Evolutionary conservation across 148 eudicot genomes (phyloP).

Genomic region (Limonium bicolor): DNA sequence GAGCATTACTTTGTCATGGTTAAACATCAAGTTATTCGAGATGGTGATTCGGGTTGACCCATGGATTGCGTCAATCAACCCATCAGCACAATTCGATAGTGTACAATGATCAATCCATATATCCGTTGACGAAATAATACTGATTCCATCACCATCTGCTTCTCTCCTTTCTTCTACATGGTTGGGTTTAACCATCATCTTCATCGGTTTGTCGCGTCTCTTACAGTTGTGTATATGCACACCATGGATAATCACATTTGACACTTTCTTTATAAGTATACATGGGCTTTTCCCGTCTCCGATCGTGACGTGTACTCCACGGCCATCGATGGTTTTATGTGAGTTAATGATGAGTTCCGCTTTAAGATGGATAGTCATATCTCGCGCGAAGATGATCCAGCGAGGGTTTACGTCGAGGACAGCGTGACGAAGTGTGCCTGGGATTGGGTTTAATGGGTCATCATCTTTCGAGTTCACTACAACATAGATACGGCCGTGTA

Average conservation of each 20-base stretch:
- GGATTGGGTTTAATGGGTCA: slow-evolving; percentile 49
- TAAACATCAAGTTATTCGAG: slow-evolving; percentile 63
- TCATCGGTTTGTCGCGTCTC: slow-evolving; percentile 61
- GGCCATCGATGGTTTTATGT: slow-evolving; percentile 70
- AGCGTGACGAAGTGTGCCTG: slow-evolving; percentile 57
- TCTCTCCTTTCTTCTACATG: slow-evolving; percentile 60
- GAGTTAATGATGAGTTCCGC: slow-evolving; percentile 68
- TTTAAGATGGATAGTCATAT: slow-evolving; percentile 49
- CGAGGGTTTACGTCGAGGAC: slow-evolving; percentile 57
- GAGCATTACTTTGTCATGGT: slow-evolving; percentile 77
- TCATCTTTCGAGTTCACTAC: slow-evolving; percentile 45
- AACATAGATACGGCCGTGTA: slow-evolving; percentile 45
- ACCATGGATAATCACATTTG: slow-evolving; percentile 64
- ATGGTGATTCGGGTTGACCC: slow-evolving; percentile 68
- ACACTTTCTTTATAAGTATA: slow-evolving; percentile 46
- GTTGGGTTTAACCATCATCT: slow-evolving; percentile 38
- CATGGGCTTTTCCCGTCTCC: slow-evolving; percentile 72
- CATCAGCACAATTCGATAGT: slow-evolving; percentile 53
- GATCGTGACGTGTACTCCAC: slow-evolving; percentile 70
- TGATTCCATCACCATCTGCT: slow-evolving; percentile 76
- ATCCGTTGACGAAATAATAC: slow-evolving; percentile 53
- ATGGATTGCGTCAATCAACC: slow-evolving; percentile 54
- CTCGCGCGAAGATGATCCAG: slow-evolving; percentile 57
- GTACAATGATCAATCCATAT: slow-evolving; percentile 79
- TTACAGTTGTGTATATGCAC: slow-evolving; percentile 52